Evolutionary conservation across 139 green algal species (phyloP), one percentile per base, ranked within the genome.

Genomic region (Astrephomene gubernaculifera): DNA sequence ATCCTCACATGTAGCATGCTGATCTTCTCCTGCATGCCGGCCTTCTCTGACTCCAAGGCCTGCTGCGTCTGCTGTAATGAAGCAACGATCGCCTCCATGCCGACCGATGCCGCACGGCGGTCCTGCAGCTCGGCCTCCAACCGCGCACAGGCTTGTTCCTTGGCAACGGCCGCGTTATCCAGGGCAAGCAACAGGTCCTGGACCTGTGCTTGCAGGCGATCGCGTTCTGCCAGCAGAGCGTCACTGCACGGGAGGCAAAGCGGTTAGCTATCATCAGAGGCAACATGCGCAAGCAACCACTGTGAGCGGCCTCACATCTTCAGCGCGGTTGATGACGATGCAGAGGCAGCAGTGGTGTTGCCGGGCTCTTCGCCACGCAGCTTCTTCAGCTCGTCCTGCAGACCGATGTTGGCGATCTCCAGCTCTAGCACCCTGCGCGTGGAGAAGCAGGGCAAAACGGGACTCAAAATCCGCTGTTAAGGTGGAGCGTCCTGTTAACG

Each of bases 361-460:
- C 57, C 74, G 27, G 74, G 31, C 31, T 52, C 41, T 52, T 84
- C 69, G 53, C n/a, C 38, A 33, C 81, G 65, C 53, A 85, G 44
- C 5, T 9, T 57, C 17, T 64, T 31, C 19, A 87, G 10, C 73
- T 87, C 68, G 7, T 73, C 74, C 38, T 89, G 71, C 6, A 89
- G 61, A 22, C 81, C 49, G n/a, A 90, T 41, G 54, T 72, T 68
- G 1, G 63, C 49, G 5, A 44, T 81, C 89, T 91, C 87, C 29
- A 92, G 61, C 43, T 90, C 54, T 54, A 90, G 81, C 27, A 90
- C 35, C 54, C 86, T 90, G 79, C 36, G 49, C 49, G 49, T 12
- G 49, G 12, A 12, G 49, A 57, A 57, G 49, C 49, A 57, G 57
- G 22, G 49, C 49, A 57, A 57, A 57, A 57, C 49, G 17, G 49